Evolutionary conservation across 768 basidiomycete genomes (phyloP).

Genomic region (Ramaria rubella): DNA sequence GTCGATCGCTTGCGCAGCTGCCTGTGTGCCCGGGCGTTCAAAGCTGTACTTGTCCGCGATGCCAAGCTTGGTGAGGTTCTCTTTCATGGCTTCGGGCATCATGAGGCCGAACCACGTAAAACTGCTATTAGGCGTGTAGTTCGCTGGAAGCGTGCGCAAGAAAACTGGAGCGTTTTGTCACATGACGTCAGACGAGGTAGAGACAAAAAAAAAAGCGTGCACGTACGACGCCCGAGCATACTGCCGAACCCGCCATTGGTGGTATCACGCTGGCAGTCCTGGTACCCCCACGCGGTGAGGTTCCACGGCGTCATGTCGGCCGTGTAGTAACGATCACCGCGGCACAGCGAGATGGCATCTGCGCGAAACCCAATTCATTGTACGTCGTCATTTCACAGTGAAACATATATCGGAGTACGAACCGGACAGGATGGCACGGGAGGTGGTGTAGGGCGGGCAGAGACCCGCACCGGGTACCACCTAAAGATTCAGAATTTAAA

Average conservation of each 20-base stretch:
- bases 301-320: slow-evolving; percentile 77
- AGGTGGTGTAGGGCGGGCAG: slow-evolving; percentile 79
- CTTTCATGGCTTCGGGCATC: slow-evolving; percentile 66
- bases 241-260: slow-evolving; percentile 70
- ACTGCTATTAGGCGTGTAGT: slow-evolving; percentile 61
- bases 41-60: slow-evolving; percentile 50
- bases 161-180: slow-evolving; percentile 34
- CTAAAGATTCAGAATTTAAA: not conserved
- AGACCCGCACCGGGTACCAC: slow-evolving; percentile 62
- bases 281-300: slow-evolving; percentile 78
- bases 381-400: not conserved
- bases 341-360: slow-evolving; percentile 67
- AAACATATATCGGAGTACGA: too few species aligned
- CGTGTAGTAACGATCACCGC: slow-evolving; percentile 72
- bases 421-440: slow-evolving; percentile 66
- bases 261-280: slow-evolving; percentile 72
- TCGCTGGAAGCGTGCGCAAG: slow-evolving; percentile 63
- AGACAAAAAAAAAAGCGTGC: not conserved
- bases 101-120: slow-evolving; percentile 89
- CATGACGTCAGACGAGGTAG: not conserved
- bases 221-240: slow-evolving; percentile 49
- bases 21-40: slow-evolving; percentile 33
- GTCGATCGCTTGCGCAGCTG: not conserved
- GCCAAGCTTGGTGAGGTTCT: slow-evolving; percentile 49
- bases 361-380: not conserved